Evolutionary conservation across 768 basidiomycete species (phyloP), one percentile per base, ranked within the genome.

Genomic region (Porpolomopsis calyptriformis): DNA sequence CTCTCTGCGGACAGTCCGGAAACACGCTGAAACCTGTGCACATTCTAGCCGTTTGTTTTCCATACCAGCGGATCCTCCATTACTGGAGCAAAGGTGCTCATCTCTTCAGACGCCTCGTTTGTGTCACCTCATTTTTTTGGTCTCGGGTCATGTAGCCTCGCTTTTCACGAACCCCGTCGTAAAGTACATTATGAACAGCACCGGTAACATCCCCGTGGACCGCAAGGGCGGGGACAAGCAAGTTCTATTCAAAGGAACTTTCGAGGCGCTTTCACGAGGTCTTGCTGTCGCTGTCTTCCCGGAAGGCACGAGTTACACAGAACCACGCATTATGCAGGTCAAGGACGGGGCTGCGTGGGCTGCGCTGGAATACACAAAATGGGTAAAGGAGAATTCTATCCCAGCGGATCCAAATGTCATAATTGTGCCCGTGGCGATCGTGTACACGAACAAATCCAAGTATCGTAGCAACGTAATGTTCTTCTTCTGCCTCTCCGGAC

Each of bases 141-240:
- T n/a, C 50, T 41, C 49, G 19, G 2, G 8, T n/a, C 27, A 3
- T 31, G 7, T 42, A 82, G 85, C 84, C 19, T 74, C 78, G 39
- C 69, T 99, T 37, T 98, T 94, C 61, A 74, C 67, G 14, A 84
- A 96, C 59, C 88, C 88, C 2, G 61, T 78, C 8, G 67, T 83
- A 47, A 72, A 74, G 22, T 81, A 78, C 52, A 74, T 98, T 48
- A 71, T 98, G 7, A 76, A 76, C 44, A 85, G 85, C 50, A 85
- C 94, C 2, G 93, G 96, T n/a, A 96, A 96, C 62, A 93, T 99
- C 52, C 92, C 94, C 19, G 94, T 98, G 27, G 93, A 96, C 63
- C 78, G 96, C 49, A 92, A 88, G 67, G 87, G 77, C 50, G 90
- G 89, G 67, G 92, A 99, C 65, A 82, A 90, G 46, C 85, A 85